phyloP scores from a whole-genome alignment of 2,329 filamentous ascomycete species.

The Bipolaris oryzae region DNA sequence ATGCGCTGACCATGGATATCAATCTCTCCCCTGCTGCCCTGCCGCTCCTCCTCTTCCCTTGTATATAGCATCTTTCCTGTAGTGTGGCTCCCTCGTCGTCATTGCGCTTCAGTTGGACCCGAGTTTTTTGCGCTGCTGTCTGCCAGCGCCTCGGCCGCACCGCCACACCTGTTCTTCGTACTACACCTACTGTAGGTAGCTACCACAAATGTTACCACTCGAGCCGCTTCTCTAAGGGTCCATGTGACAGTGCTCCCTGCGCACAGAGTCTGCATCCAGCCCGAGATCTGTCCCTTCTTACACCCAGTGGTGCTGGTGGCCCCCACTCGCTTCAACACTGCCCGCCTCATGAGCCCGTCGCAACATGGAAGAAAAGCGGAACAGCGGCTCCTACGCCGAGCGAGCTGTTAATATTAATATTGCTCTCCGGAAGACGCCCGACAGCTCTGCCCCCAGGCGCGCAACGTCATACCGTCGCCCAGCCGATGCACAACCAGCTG shows the following conservation, averaged over 20 bases:
- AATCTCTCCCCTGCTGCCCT: constrained; percentile 12
- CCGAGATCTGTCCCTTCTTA: constrained; percentile 15
- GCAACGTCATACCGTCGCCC: constrained; percentile 41
- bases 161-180: constrained; percentile 6
- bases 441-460: constrained; percentile 42
- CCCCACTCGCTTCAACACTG: constrained; percentile 14
- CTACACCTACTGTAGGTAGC: constrained; percentile 26
- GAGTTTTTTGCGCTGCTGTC: constrained; percentile 8
- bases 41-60: constrained; percentile 22
- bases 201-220: constrained; percentile 24
- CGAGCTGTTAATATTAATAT: constrained; percentile 30
- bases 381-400: constrained; percentile 32
- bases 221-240: constrained; percentile 20
- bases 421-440: constrained; percentile 25
- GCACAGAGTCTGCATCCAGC: constrained; percentile 7
- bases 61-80: constrained; percentile 25
- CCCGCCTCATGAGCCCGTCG: constrained; percentile 27
- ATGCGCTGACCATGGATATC: constrained; percentile 31
- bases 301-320: constrained; percentile 19
- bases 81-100: constrained; percentile 10
- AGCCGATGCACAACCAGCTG: constrained; percentile 34
- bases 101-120: constrained; percentile 11
- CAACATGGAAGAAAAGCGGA: constrained; percentile 42
- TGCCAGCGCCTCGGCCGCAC: constrained; percentile 16
- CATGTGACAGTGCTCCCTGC: constrained; percentile 28